These are phyloP conservation scores for Cinnamomum chago DNA, from an alignment of 164 flowering plant species.

Conservation along the genomic window DNA sequence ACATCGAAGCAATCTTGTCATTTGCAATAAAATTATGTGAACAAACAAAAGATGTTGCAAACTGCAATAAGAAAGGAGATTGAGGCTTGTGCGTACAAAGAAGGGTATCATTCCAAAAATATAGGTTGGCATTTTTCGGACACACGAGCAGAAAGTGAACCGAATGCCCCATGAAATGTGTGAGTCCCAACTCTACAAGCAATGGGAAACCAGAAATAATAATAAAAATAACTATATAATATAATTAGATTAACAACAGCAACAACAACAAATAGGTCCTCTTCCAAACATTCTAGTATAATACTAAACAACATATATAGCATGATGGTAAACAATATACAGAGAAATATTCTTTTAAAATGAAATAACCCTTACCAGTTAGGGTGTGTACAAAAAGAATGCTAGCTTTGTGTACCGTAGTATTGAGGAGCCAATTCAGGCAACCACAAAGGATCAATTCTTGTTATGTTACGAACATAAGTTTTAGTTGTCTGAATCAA, in stretches of 20 bases:
- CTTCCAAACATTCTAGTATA: background rate
- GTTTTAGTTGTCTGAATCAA: constrained; percentile 64
- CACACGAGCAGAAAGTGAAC: too few species aligned
- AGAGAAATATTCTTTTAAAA: too few species aligned
- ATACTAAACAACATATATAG: background rate
- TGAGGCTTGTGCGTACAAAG: too few species aligned
- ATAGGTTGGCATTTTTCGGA: too few species aligned
- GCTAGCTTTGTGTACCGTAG: constrained; percentile 24
- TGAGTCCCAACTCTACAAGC: too few species aligned
- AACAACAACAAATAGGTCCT: background rate
- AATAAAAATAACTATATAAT: background rate
- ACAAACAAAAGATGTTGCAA: too few species aligned
- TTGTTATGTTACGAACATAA: constrained; percentile 70
- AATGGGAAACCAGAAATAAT: background rate
- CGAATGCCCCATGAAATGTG: too few species aligned
- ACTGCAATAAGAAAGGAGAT: too few species aligned
- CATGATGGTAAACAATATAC: background rate
- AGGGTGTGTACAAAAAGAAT: background rate
- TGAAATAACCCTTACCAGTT: background rate
- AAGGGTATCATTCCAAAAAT: too few species aligned
- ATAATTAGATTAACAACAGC: too few species aligned
- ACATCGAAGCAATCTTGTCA: too few species aligned
- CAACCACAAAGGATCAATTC: constrained; percentile 81
- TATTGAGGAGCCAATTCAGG: constrained; percentile 85
- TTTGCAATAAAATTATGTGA: too few species aligned